Evolutionary conservation across 495 filamentous ascomycete species (phyloP), one percentile per base, ranked within the genome.

Genomic region (Penicillium longicatenatum): DNA sequence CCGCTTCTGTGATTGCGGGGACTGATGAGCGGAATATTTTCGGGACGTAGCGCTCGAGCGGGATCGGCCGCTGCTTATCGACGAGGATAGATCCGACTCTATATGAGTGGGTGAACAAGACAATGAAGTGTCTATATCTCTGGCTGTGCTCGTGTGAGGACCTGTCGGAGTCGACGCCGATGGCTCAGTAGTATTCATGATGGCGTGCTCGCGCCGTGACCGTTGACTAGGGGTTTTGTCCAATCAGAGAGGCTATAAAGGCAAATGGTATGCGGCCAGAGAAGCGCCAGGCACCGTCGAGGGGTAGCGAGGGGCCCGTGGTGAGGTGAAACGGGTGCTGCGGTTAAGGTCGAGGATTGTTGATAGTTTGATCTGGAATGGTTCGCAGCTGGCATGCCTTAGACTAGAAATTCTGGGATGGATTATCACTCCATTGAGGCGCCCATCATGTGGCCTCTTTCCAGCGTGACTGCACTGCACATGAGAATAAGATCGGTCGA

Each of bases 151-250:
- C 24, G 50, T 52, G 52, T 49, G 45, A 37, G 56, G 41, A n/a
- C 65, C 62, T 57, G 59, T 68, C 58, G 62, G 58, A 66, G 54
- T 20, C 35, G 58, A 57, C 47, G 56, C 60, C 63, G 61, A 65
- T 70, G 67, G 64, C 61, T 72, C 69, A 61, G 61, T 62, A 29
- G 65, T 65, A 46, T 71, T 67, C 75, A 76, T 76, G 62, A 74
- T 75, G 72, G 65, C 71, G 73, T 72, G 70, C 63, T 73, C 61
- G 55, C 62, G 33, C 49, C 57, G 60, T 67, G 22, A 48, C 53
- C 55, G 45, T 57, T 59, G n/a, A 54, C 44, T 55, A 21, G 42
- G 24, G 12, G 8, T 55, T 47, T 45, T 52, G 35, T 63, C 63
- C 66, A 59, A 61, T 61, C 39, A 52, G 53, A 10, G 46, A 41